These are phyloP conservation scores for Incumbomyces lentus DNA, from an alignment of 2,329 filamentous ascomycete species.

Conservation along the genomic window DNA sequence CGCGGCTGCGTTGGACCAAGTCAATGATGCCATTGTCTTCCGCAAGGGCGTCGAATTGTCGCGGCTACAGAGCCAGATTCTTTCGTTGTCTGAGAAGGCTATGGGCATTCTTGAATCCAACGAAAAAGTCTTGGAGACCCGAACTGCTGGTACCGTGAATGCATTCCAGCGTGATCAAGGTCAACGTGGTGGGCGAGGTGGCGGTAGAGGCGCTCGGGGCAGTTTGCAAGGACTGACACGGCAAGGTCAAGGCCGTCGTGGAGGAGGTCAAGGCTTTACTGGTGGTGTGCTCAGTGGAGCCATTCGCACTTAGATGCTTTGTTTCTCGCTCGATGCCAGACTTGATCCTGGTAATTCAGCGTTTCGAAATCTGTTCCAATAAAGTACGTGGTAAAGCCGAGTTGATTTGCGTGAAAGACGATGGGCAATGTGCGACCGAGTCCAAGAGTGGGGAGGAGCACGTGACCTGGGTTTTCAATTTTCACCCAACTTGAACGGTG, in stretches of 20 bases:
- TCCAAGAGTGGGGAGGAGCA: too few species aligned
- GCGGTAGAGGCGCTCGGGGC: slow-evolving; percentile 43
- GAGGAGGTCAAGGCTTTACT: slow-evolving; percentile 40
- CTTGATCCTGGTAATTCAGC: too few species aligned
- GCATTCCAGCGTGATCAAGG: slow-evolving; percentile 90
- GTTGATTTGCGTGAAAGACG: too few species aligned
- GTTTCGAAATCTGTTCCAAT: too few species aligned
- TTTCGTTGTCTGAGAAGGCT: slow-evolving; percentile 92
- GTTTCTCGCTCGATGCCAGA: neutral
- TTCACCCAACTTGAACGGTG: too few species aligned
- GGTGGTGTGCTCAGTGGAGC: slow-evolving; percentile 42
- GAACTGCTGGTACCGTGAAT: slow-evolving; percentile 89
- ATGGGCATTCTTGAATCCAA: slow-evolving; percentile 93
- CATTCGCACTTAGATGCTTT: slow-evolving; percentile 22
- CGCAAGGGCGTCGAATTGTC: slow-evolving; percentile 98
- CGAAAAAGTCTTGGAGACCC: slow-evolving; percentile 92
- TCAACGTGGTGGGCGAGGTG: slow-evolving; percentile 52
- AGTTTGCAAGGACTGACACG: slow-evolving; percentile 25
- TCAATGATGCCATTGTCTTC: slow-evolving; percentile 96
- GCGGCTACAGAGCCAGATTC: slow-evolving; percentile 84
- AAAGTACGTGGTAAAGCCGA: too few species aligned
- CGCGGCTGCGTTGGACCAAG: slow-evolving; percentile 89
- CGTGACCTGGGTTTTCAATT: too few species aligned
- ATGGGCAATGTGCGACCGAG: too few species aligned
- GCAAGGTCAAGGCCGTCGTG: slow-evolving; percentile 32